A percentile compares a stretch with the other conserved stretches of the same genome.
Evolutionary conservation across 139 green algal species (phyloP).

Genomic region (Micractinium conductrix): DNA sequence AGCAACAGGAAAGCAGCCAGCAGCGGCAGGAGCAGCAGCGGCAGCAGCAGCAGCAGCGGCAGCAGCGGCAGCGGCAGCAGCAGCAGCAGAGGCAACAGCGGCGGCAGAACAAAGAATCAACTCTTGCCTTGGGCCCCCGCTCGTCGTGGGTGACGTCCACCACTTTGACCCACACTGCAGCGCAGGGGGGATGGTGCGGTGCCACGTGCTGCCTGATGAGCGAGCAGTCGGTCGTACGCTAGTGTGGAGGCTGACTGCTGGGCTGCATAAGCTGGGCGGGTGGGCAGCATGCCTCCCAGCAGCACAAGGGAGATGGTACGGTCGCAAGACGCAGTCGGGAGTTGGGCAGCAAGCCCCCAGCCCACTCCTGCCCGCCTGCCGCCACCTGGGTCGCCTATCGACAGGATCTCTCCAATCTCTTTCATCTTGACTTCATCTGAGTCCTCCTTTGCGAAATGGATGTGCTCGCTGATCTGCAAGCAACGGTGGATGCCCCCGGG

Average conservation of each 20-base stretch:
- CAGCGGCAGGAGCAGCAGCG: background rate
- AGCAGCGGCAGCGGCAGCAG: too few species aligned
- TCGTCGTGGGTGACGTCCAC: slow-evolving; percentile 45
- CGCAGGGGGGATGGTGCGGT: too few species aligned
- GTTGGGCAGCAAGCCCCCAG: too few species aligned
- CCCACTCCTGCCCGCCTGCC: too few species aligned
- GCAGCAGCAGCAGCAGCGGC: too few species aligned
- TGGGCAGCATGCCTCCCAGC: too few species aligned
- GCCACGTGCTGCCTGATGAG: background rate
- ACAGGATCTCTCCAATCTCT: slow-evolving; percentile 49
- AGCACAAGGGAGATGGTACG: too few species aligned
- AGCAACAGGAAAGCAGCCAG: background rate
- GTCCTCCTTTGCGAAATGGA: slow-evolving; percentile 60
- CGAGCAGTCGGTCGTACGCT: too few species aligned
- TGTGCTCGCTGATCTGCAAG: slow-evolving; percentile 58
- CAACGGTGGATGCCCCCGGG: too few species aligned
- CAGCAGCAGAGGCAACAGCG: background rate
- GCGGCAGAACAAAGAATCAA: slow-evolving; percentile 2
- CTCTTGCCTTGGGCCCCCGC: slow-evolving; percentile 40
- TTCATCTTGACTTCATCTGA: slow-evolving; percentile 62
- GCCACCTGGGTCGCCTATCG: slow-evolving; percentile 46
- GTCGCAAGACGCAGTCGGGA: too few species aligned
- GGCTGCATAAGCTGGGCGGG: too few species aligned
- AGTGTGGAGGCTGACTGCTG: too few species aligned
- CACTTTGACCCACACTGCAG: slow-evolving; percentile 66